Conservation (phyloP, 768 basidiomycete genomes). For the Kwoniella dejecticola region DNA sequence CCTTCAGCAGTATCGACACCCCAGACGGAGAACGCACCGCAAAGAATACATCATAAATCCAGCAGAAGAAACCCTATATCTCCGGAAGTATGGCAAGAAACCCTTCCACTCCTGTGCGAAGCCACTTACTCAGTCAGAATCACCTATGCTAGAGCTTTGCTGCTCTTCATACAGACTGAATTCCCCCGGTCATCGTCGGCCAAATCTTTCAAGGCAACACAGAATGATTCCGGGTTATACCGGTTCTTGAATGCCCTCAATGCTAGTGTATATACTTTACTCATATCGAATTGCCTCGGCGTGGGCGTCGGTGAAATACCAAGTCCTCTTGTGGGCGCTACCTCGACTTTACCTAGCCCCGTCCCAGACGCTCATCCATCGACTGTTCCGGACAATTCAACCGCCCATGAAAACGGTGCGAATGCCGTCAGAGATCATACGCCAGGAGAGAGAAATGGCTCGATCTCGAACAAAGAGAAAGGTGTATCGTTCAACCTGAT, state of each 20-base stretch:
- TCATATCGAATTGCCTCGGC: constrained; percentile 69
- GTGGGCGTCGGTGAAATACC: constrained; percentile 56
- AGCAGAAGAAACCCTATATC: constrained; percentile 60
- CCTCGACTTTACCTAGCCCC: background rate
- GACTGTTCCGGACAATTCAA: background rate
- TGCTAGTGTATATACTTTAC: constrained; percentile 76
- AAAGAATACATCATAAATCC: background rate
- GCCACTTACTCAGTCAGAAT: constrained; percentile 72
- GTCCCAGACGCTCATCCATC: constrained; percentile 1
- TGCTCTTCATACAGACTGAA: constrained; percentile 75
- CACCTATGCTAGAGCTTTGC: constrained; percentile 72
- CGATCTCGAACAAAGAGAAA: constrained; percentile 16
- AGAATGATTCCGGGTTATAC: constrained; percentile 60
- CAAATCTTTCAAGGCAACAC: constrained; percentile 59
- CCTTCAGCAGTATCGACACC: constrained; percentile 23
- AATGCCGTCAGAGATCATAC: background rate
- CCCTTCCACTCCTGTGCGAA: constrained; percentile 80
- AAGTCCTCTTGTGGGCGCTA: constrained; percentile 49
- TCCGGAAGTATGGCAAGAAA: constrained; percentile 89
- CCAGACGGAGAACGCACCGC: constrained; percentile 13
- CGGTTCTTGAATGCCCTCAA: constrained; percentile 78
- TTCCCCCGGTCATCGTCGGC: constrained; percentile 63
- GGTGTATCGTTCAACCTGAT: constrained; percentile 46
- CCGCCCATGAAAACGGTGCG: background rate
- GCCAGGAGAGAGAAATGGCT: background rate